A percentile compares a stretch with the other conserved stretches of the same genome.
These are phyloP conservation scores for Nicotiana sylvestris DNA, from an alignment of 257 asterid species.

Conservation along the genomic window DNA sequence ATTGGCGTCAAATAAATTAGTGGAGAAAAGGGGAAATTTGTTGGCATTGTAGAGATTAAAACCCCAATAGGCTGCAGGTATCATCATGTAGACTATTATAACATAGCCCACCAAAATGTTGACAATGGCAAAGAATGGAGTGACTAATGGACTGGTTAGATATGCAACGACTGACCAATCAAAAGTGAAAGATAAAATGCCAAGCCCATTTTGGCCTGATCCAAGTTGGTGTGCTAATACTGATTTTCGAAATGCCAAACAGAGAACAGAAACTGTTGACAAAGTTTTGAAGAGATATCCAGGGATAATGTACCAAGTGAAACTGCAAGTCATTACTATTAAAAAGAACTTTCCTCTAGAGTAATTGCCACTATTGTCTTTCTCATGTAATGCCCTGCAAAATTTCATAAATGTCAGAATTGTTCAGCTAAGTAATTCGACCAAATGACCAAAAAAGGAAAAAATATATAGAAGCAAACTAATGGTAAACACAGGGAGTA, in stretches of 20 bases:
- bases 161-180: constrained; percentile 61
- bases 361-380: constrained; percentile 18
- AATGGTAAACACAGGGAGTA: too few species aligned
- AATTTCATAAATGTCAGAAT: neutral
- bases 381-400: constrained; percentile 70
- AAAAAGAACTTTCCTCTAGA: constrained; percentile 56
- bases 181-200: constrained; percentile 47
- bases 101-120: constrained; percentile 50
- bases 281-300: constrained; percentile 43
- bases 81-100: constrained; percentile 27
- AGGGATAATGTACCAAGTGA: constrained; percentile 54
- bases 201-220: constrained; percentile 64
- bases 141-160: constrained; percentile 50
- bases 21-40: constrained; percentile 53
- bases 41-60: constrained; percentile 47
- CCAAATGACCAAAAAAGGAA: too few species aligned
- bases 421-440: too few species aligned
- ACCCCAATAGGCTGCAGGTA: constrained; percentile 62
- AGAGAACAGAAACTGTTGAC: constrained; percentile 45
- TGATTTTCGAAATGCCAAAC: constrained; percentile 44
- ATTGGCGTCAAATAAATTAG: constrained; percentile 20
- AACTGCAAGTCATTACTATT: constrained; percentile 47
- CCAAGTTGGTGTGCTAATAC: constrained; percentile 55
- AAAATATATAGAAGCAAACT: too few species aligned
- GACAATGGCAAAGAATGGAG: constrained; percentile 66